These are phyloP conservation scores for Trichomonascus vanleenenianus DNA, from an alignment of 805 yeast genomes.

Conservation along the genomic window DNA sequence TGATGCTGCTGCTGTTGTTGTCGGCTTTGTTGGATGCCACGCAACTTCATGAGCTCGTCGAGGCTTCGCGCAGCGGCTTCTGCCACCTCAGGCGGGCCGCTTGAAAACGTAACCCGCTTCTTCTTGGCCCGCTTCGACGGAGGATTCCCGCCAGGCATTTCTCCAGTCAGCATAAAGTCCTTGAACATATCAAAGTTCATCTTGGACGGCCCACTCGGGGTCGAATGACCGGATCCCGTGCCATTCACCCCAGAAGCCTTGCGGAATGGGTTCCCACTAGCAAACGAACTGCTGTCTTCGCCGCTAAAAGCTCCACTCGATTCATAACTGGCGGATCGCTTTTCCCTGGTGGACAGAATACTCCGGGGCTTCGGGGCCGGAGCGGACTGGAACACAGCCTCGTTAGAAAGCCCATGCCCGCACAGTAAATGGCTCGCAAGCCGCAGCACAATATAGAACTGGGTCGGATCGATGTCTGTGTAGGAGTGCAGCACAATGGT, in stretches of 20 bases:
- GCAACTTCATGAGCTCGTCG: slow-evolving; percentile 31
- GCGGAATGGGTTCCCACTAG: slow-evolving; percentile 22
- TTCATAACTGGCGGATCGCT: slow-evolving; percentile 7
- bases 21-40: slow-evolving; percentile 3
- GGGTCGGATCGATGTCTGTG: slow-evolving; percentile 55
- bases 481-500: slow-evolving; percentile 22
- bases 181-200: slow-evolving; percentile 83
- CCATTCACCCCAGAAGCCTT: slow-evolving; percentile 3
- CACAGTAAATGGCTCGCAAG: slow-evolving; percentile 64
- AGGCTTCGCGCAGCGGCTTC: slow-evolving; percentile 33
- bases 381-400: slow-evolving; percentile 36
- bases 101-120: slow-evolving; percentile 31
- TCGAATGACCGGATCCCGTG: slow-evolving; percentile 9
- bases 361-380: slow-evolving; percentile 75
- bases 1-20: slow-evolving; percentile 6
- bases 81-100: slow-evolving; percentile 31
- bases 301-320: too few species aligned
- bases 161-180: slow-evolving; percentile 74
- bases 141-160: slow-evolving; percentile 37
- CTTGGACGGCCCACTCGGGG: slow-evolving; percentile 22
- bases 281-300: slow-evolving; percentile 1
- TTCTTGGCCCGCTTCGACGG: slow-evolving; percentile 14
- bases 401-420: slow-evolving; percentile 21
- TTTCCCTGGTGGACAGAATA: slow-evolving; percentile 55
- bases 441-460: slow-evolving; percentile 81